phyloP scores from a whole-genome alignment of 164 flowering plant genomes.

The Magnolia sinica region DNA sequence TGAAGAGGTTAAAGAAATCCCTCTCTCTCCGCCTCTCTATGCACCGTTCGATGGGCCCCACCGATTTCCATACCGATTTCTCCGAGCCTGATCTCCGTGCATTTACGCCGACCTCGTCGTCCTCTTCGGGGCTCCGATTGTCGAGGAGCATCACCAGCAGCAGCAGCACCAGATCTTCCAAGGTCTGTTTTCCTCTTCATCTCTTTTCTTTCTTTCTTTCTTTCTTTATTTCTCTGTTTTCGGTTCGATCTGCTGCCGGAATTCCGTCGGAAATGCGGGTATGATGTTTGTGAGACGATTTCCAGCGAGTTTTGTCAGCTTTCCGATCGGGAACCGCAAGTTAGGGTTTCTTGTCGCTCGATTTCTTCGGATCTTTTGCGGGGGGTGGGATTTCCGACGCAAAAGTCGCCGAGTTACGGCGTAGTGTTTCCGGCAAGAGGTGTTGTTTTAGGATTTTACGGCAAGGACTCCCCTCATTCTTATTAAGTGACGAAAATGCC shows the following conservation, averaged over 20 bases:
- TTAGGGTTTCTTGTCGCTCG: neutral
- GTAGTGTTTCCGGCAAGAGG: neutral
- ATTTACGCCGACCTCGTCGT: neutral
- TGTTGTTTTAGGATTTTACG: neutral
- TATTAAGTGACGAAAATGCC: neutral
- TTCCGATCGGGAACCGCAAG: too few species aligned
- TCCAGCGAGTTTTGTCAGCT: too few species aligned
- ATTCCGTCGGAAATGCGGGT: too few species aligned
- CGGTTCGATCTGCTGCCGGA: neutral
- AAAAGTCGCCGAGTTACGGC: neutral
- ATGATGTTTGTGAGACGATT: too few species aligned
- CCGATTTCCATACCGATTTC: neutral
- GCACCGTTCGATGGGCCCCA: neutral
- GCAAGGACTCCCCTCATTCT: neutral
- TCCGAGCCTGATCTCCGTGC: neutral
- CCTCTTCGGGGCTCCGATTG: constrained; percentile 4
- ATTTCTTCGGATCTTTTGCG: neutral
- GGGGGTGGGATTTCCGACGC: neutral
- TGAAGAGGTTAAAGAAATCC: constrained; percentile 16
- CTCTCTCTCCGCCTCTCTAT: constrained; percentile 5
- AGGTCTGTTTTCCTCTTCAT: constrained; percentile 5
- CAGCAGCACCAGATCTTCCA: constrained; percentile 3
- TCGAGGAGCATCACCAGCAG: constrained; percentile 5
- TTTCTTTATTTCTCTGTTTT: too few species aligned
- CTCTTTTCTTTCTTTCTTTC: neutral